Conservation (phyloP, 2,329 filamentous ascomycete species). For the Myriosclerotinia curreyana region DNA sequence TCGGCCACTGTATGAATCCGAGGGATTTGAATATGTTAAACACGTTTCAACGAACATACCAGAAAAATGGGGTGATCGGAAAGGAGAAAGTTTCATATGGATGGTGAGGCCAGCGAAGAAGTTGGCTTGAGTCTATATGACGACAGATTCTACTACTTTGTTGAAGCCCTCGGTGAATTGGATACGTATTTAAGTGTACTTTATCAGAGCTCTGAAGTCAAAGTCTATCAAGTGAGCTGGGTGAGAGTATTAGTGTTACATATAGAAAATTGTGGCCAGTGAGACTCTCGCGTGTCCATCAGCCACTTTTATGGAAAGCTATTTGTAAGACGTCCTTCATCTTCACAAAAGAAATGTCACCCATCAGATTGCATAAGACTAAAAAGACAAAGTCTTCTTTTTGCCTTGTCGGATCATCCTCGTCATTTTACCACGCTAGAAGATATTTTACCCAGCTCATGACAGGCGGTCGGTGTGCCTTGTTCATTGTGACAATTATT, state of each 20-base stretch:
- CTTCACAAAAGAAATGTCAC: neutral
- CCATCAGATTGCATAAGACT: too few species aligned
- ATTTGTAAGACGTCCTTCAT: neutral
- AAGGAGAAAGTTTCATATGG: slow-evolving; percentile 6
- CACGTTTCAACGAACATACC: neutral
- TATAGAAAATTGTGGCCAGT: neutral
- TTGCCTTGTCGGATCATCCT: neutral
- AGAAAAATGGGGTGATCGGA: slow-evolving; percentile 1
- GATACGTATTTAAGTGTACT: neutral
- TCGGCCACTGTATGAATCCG: slow-evolving; percentile 8
- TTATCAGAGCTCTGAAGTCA: neutral
- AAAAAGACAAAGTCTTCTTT: neutral
- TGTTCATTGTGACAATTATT: too few species aligned
- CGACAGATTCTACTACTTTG: neutral
- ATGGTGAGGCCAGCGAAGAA: slow-evolving; percentile 17
- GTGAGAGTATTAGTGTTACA: neutral
- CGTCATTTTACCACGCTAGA: neutral
- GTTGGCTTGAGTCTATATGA: neutral
- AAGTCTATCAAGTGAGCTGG: neutral
- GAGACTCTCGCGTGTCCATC: neutral
- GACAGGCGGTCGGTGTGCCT: too few species aligned
- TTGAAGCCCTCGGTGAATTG: neutral
- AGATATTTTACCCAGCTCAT: too few species aligned
- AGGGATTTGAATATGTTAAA: slow-evolving; percentile 16
- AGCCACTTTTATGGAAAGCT: neutral